These are phyloP conservation scores for Plasmodium adleri DNA, from an alignment of 169 alveolate species.

Conservation along the genomic window DNA sequence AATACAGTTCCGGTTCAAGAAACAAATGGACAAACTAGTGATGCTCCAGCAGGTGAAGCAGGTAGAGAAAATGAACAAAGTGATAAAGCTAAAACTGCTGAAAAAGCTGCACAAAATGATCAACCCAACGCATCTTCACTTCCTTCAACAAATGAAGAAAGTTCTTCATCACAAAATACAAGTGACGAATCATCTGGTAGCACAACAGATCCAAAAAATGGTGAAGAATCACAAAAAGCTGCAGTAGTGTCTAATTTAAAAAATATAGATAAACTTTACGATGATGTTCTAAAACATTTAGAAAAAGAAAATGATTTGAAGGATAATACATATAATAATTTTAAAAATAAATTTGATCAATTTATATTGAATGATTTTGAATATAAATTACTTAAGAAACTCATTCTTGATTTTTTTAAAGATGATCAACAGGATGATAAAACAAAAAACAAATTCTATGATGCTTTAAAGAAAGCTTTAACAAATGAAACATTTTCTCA, in stretches of 20 bases:
- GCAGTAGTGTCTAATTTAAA: neutral
- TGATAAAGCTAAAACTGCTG: no score
- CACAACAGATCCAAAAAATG: no score
- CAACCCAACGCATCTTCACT: neutral
- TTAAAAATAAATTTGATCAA: neutral
- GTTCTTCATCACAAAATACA: neutral
- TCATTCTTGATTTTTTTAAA: neutral
- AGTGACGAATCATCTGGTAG: no score
- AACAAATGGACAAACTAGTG: no score
- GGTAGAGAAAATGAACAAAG: no score
- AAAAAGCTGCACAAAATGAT: no score
- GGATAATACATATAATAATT: no score
- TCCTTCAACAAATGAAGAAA: neutral
- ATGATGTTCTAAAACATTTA: neutral
- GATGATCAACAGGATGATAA: neutral
- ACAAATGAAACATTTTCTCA: neutral
- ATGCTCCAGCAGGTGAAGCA: no score
- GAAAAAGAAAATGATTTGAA: no score
- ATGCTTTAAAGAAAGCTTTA: neutral
- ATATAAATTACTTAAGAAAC: constrained; percentile 2
- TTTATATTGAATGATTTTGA: neutral
- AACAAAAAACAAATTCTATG: neutral
- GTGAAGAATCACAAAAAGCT: neutral
- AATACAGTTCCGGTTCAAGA: no score
- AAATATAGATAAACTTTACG: neutral